A percentile compares a stretch with the other conserved stretches of the same genome.
phyloP scores from a whole-genome alignment of 139 green algal species.

The Volvox reticuliferus region DNA sequence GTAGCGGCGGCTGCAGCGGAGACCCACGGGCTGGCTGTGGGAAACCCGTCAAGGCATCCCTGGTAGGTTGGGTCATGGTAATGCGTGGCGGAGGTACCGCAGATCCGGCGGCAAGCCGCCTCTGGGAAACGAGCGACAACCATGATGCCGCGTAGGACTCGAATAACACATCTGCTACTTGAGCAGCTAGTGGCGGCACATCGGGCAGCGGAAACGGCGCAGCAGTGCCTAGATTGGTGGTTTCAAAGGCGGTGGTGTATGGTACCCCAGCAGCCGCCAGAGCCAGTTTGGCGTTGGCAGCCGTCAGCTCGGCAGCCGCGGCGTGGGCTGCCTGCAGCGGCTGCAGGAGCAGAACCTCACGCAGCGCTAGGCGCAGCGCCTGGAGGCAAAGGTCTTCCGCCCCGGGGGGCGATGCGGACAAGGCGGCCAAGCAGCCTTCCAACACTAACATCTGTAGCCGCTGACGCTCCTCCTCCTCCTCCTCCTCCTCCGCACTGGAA shows the following conservation, averaged over 20 bases:
- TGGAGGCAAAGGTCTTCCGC: conserved; percentile 48
- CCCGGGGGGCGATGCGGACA: conserved; percentile 45
- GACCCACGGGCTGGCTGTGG: background rate
- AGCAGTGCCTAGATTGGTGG: background rate
- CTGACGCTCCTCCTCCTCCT: background rate
- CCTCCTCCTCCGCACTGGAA: background rate
- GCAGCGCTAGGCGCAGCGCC: conserved; percentile 45
- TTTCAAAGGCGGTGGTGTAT: background rate
- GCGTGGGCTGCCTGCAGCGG: background rate
- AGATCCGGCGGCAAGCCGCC: background rate
- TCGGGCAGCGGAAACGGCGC: conserved; percentile 37
- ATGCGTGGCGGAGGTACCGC: background rate
- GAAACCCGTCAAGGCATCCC: background rate
- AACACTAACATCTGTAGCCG: conserved; percentile 19
- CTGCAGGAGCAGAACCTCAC: conserved; percentile 27
- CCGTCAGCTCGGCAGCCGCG: background rate
- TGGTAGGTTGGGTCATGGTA: background rate
- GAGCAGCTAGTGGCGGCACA: background rate
- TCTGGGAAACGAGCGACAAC: conserved; percentile 49
- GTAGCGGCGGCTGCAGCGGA: conserved; percentile 11
- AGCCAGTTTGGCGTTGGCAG: background rate
- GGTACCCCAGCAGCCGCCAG: conserved; percentile 7
- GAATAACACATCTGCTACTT: conserved; percentile 37
- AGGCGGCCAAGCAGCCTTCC: conserved; percentile 42
- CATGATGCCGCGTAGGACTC: conserved; percentile 55